These are phyloP conservation scores for Sherardia arvensis DNA, from an alignment of 257 asterid genomes.

Conservation along the genomic window DNA sequence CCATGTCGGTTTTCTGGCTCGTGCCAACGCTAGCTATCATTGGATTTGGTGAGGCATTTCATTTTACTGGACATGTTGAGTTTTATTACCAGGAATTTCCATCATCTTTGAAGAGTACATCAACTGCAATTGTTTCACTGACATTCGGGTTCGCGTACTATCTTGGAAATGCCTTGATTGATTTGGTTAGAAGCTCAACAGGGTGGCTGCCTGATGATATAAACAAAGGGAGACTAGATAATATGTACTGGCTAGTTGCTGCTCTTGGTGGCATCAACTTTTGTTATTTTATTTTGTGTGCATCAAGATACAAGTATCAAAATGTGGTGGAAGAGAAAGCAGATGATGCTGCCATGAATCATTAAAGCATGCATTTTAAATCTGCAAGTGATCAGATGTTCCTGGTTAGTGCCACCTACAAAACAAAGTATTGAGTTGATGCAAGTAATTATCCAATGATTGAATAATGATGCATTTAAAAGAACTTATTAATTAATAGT, in stretches of 20 bases:
- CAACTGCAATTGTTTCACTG: slow-evolving; percentile 49
- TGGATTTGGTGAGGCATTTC: slow-evolving; percentile 58
- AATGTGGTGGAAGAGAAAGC: not conserved
- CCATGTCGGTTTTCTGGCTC: slow-evolving; percentile 50
- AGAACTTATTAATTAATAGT: too few relatives aligned
- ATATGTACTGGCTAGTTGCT: slow-evolving; percentile 9
- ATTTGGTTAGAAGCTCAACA: not conserved
- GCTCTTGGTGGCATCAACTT: slow-evolving; percentile 5
- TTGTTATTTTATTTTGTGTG: slow-evolving; percentile 6
- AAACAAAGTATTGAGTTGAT: too few relatives aligned
- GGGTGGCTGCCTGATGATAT: slow-evolving; percentile 14
- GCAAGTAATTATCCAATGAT: too few relatives aligned
- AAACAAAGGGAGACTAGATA: slow-evolving; percentile 9
- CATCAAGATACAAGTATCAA: not conserved
- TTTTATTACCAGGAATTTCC: slow-evolving; percentile 62
- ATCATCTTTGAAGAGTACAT: slow-evolving; percentile 30
- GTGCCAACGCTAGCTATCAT: slow-evolving; percentile 26
- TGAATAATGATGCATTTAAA: too few relatives aligned
- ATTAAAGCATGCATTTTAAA: not conserved
- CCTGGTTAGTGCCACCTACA: too few relatives aligned
- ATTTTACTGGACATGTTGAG: slow-evolving; percentile 45
- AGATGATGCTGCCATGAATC: not conserved
- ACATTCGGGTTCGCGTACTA: slow-evolving; percentile 21
- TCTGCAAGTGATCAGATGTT: too few relatives aligned
- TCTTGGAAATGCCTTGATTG: slow-evolving; percentile 6